Percentiles rank a stretch among this genome's conserved stretches.
These are phyloP conservation scores for Myriangium duriaei DNA, from an alignment of 2,329 filamentous ascomycete genomes.

Conservation along the genomic window DNA sequence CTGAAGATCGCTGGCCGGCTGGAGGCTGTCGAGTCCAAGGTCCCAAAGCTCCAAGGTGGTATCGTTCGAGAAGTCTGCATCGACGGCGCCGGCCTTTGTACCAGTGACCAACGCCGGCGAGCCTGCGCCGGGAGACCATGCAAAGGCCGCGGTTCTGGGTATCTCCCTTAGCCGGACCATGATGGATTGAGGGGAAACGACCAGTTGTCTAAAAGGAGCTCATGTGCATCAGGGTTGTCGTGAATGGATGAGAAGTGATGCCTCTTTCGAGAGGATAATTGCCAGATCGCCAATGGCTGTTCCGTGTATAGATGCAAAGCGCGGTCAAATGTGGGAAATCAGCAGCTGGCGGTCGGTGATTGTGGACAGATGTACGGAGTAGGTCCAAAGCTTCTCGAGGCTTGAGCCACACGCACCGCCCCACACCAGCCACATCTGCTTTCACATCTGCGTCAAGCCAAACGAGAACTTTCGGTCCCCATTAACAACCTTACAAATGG, in stretches of 20 bases:
- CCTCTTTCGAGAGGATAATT: neutral
- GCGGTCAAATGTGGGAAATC: neutral
- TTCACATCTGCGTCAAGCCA: conserved; percentile 4
- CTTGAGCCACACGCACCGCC: no score
- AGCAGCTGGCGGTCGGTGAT: neutral
- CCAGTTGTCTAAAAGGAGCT: neutral
- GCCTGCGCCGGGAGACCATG: conserved; percentile 76
- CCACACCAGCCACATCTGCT: neutral
- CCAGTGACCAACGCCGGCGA: conserved; percentile 82
- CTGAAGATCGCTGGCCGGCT: conserved; percentile 70
- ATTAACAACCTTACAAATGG: conserved; percentile 43
- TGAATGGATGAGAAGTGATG: conserved; percentile 12
- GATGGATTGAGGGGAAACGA: conserved; percentile 16
- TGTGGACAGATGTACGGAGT: neutral
- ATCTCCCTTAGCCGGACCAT: conserved; percentile 98
- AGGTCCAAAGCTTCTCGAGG: no score
- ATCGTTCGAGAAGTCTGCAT: conserved; percentile 95
- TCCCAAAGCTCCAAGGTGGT: conserved; percentile 96
- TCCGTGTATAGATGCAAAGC: neutral
- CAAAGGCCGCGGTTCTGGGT: conserved; percentile 89
- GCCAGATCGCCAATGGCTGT: neutral
- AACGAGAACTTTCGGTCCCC: no score
- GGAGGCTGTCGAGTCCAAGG: conserved; percentile 64
- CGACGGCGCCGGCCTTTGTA: conserved; percentile 86
- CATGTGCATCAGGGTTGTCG: conserved; percentile 1